Conservation (phyloP, 176 grass and related monocot species). For the Cenchrus americanus region DNA sequence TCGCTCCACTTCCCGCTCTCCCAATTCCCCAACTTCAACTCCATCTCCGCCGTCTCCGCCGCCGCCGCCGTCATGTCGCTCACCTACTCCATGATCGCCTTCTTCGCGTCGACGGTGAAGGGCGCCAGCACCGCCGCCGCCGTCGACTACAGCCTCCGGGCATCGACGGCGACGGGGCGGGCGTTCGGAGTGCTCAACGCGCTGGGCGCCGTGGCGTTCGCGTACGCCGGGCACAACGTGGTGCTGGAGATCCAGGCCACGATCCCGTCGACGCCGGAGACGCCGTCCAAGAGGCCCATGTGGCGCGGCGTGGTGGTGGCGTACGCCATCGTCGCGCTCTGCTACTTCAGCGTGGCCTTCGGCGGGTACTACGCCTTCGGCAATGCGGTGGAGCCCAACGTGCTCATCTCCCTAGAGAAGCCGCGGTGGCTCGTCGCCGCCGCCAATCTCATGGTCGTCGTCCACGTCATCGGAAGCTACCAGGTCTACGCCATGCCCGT, state of each 20-base stretch:
- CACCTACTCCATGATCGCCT: slow-evolving; percentile 64
- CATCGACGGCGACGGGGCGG: slow-evolving; percentile 21
- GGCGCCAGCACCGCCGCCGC: not conserved
- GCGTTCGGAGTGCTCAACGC: slow-evolving; percentile 51
- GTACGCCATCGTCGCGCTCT: slow-evolving; percentile 58
- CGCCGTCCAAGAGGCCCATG: slow-evolving; percentile 68
- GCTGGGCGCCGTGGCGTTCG: slow-evolving; percentile 45
- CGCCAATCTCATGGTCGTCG: slow-evolving; percentile 65
- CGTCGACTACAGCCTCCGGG: slow-evolving; percentile 28
- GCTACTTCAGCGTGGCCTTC: slow-evolving; percentile 70
- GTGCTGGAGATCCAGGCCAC: slow-evolving; percentile 79
- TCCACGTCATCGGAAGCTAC: slow-evolving; percentile 66
- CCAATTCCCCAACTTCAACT: slow-evolving; percentile 64
- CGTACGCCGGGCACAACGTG: slow-evolving; percentile 59
- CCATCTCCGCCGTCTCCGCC: slow-evolving; percentile 60
- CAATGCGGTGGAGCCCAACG: slow-evolving; percentile 34
- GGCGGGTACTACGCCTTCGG: slow-evolving; percentile 57
- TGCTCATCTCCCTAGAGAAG: slow-evolving; percentile 34
- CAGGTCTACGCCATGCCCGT: slow-evolving; percentile 73
- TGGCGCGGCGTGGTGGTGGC: slow-evolving; percentile 59
- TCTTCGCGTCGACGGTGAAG: slow-evolving; percentile 42
- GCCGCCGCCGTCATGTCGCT: slow-evolving; percentile 70
- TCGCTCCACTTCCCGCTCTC: slow-evolving; percentile 56
- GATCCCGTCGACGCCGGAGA: slow-evolving; percentile 61
- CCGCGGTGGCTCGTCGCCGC: slow-evolving; percentile 61